Percentiles rank a stretch among this genome's conserved stretches.
Evolutionary conservation across 116 monocot species (phyloP).

Genomic region (Papilionanthe hybrid): DNA sequence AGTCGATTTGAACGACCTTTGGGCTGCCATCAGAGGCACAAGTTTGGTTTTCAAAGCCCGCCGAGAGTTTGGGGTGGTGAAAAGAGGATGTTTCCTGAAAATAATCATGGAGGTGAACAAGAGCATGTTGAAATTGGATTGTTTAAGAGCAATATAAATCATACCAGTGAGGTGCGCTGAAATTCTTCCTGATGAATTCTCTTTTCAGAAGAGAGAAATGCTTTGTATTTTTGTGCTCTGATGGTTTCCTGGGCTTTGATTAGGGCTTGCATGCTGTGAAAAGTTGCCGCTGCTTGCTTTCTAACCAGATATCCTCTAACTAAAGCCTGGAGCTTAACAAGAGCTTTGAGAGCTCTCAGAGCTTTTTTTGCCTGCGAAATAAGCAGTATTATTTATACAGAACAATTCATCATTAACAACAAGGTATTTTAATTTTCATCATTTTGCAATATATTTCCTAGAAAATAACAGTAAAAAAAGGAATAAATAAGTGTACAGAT

Average conservation of each 20-base stretch:
- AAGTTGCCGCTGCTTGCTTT: constrained; percentile 60
- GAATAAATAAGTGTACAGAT: too few relatives aligned
- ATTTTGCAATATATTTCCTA: too few relatives aligned
- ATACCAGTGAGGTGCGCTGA: not conserved
- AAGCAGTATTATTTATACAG: not conserved
- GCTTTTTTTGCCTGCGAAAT: constrained; percentile 74
- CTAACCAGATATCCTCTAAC: constrained; percentile 81
- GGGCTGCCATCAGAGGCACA: constrained; percentile 30
- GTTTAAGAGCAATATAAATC: not conserved
- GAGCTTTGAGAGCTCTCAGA: constrained; percentile 73
- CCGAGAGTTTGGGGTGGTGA: constrained; percentile 19
- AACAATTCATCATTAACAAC: too few relatives aligned
- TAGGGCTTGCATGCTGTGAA: constrained; percentile 88
- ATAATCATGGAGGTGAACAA: not conserved
- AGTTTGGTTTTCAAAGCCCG: constrained; percentile 12
- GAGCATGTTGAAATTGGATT: not conserved
- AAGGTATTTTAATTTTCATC: too few relatives aligned
- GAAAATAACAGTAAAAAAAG: too few relatives aligned
- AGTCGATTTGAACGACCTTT: constrained; percentile 73
- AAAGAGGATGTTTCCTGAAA: constrained; percentile 24
- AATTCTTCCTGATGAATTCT: not conserved
- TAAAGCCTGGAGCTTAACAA: constrained; percentile 89
- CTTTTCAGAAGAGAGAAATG: not conserved
- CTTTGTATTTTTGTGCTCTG: constrained; percentile 25
- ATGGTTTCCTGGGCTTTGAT: constrained; percentile 59